These are phyloP conservation scores for Coriaria nepalensis DNA, from an alignment of 306 rosid genomes.

Conservation along the genomic window DNA sequence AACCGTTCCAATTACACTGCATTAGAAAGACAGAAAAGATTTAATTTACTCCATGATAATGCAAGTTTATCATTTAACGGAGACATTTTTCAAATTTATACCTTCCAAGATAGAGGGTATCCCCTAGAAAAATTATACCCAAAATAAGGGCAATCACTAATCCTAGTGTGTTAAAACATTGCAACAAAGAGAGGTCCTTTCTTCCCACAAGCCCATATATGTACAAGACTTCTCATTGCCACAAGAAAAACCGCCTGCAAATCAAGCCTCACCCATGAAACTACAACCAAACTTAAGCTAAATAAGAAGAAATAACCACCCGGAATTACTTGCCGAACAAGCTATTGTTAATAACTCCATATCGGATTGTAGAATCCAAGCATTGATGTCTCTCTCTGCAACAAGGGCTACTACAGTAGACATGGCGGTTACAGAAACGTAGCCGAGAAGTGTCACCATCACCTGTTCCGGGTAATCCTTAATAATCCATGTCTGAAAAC, in stretches of 20 bases:
- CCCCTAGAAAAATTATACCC: slow-evolving; percentile 38
- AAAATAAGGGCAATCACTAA: slow-evolving; percentile 32
- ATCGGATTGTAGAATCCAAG: slow-evolving; percentile 16
- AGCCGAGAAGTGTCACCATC: slow-evolving; percentile 15
- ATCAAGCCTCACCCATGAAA: neutral
- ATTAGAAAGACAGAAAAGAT: no score
- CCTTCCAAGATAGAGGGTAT: slow-evolving; percentile 37
- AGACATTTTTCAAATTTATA: slow-evolving; percentile 22
- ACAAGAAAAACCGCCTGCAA: slow-evolving; percentile 27
- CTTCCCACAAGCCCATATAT: slow-evolving; percentile 24
- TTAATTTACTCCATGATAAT: no score
- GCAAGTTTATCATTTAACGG: no score
- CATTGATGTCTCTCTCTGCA: slow-evolving; percentile 17
- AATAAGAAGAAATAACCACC: neutral
- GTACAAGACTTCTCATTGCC: slow-evolving; percentile 13
- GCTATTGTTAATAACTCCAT: slow-evolving; percentile 18
- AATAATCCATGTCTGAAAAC: slow-evolving; percentile 21
- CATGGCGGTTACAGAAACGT: slow-evolving; percentile 11
- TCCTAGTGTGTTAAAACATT: slow-evolving; percentile 28
- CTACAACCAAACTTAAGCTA: neutral
- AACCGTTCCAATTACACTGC: no score
- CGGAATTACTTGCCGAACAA: slow-evolving; percentile 20
- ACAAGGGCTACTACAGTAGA: slow-evolving; percentile 21
- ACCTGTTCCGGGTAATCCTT: slow-evolving; percentile 29
- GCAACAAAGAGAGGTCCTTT: slow-evolving; percentile 40